Conservation (phyloP, 345 rosid species). For the Clarkia xantiana region DNA sequence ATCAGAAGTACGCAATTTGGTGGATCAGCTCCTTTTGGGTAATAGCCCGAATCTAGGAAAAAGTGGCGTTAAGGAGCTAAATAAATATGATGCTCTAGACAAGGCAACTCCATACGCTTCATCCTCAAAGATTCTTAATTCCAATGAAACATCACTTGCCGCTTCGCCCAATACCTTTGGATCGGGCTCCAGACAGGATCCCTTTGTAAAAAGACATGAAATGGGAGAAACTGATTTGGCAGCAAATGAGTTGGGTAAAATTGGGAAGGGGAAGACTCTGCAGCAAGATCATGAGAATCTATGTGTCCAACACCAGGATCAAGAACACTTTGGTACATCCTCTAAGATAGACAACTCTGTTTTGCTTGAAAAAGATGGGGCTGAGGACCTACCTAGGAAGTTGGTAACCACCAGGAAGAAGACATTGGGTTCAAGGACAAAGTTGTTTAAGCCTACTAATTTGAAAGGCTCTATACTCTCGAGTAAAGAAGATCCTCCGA, state of each 20-base stretch:
- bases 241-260: slow-evolving; percentile 1
- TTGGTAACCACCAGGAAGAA: slow-evolving; percentile 34
- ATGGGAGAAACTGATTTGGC: slow-evolving; percentile 7
- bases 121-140: no score
- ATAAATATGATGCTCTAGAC: no score
- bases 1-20: slow-evolving; percentile 8
- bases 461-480: slow-evolving; percentile 48
- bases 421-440: slow-evolving; percentile 46
- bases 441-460: slow-evolving; percentile 21
- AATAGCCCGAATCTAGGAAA: no score
- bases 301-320: slow-evolving; percentile 13
- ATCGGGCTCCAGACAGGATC: background rate
- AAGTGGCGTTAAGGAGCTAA: no score
- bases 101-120: no score
- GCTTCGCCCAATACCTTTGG: no score
- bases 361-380: slow-evolving; percentile 16
- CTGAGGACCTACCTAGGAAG: slow-evolving; percentile 21
- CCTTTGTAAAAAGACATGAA: background rate
- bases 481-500: slow-evolving; percentile 21
- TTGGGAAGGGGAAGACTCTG: background rate
- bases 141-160: no score
- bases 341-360: slow-evolving; percentile 12
- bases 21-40: slow-evolving; percentile 6
- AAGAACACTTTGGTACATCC: slow-evolving; percentile 14
- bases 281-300: slow-evolving; percentile 3